Evolutionary conservation across 1,284 basidiomycete species (phyloP), one percentile per base, ranked within the genome.

Genomic region (Cystobasidium pallidum): DNA sequence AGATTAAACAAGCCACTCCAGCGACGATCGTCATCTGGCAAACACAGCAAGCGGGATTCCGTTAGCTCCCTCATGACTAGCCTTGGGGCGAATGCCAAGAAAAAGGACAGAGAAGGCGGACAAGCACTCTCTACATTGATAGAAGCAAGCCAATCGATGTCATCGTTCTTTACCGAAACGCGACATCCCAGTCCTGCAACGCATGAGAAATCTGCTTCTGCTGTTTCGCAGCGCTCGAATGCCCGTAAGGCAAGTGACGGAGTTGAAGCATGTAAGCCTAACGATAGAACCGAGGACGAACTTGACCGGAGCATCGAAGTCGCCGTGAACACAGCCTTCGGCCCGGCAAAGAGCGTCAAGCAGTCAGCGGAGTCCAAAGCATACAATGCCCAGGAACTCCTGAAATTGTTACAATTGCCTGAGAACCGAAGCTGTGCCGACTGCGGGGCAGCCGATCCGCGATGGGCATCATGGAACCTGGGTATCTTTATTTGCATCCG

Each of bases 401-500:
- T 78, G 39, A 67, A 73, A 32, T 78, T 84, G 10, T 80, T 81
- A 24, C 78, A 79, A 34, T 39, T 76, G 57, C 77, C 80, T 0
- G 79, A 78, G 55, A 85, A 85, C 71, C 71, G 73, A 19, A 74
- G 54, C 8, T 85, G 84, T 68, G 83, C 83, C 7, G 84, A 85
- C 76, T 85, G 84, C 75, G 79, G 79, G 1, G 79, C 78, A 15
- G 75, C 39, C 17, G 77, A 79, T 19, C 83, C 84, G 1, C 81
- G 77, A 8, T 82, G 81, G 81, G 80, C 81, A 4, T 80, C 80
- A 2, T 81, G 79, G 78, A 78, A 75, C 24, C 71, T 85, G 71
- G 82, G 83, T 45, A 80, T 84, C 72, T 84, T 85, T 72, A 77
- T 85, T 57, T 85, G 84, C 77, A 85, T 85, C 52, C 78, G 82